phyloP scores from a whole-genome alignment of 176 grass and related monocot species.

The Hordeum vulgare region MorexV3_pseudomolecules_assembly NC_058518.1:419828705-419829204 shows the following conservation, averaged over 20 bases:
- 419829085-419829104: too few relatives aligned
- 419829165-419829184: too few relatives aligned
- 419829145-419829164: too few relatives aligned
- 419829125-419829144: too few relatives aligned
- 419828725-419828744: not conserved
- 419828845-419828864: not conserved
- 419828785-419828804: not conserved
- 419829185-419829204: too few relatives aligned
- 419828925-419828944: not conserved
- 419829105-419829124: too few relatives aligned
- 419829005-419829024: too few relatives aligned
- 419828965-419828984: too few relatives aligned
- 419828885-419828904: not conserved
- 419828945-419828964: not conserved
- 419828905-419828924: not conserved
- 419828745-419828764: not conserved
- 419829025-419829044: not conserved
- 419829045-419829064: not conserved
- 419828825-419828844: not conserved
- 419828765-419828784: not conserved
- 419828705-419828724: not conserved
- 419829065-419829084: too few relatives aligned
- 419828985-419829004: not conserved
- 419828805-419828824: not conserved
- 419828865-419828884: not conserved